These are phyloP conservation scores for Alternaria burnsii DNA, from an alignment of 2,329 filamentous ascomycete species.

Conservation along the genomic window DNA sequence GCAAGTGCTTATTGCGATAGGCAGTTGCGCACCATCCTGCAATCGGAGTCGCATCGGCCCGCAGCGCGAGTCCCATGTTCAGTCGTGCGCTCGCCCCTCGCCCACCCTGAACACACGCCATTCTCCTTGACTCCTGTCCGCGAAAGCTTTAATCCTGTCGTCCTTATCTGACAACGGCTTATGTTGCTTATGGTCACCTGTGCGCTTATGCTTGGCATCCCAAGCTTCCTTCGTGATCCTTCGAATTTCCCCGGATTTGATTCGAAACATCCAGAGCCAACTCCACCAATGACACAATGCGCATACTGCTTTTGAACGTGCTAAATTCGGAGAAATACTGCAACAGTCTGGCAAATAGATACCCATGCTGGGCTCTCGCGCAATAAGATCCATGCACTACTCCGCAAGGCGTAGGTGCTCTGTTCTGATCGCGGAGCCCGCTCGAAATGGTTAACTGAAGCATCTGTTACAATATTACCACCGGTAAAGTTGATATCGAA, in stretches of 20 bases:
- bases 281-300: neutral
- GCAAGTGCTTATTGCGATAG: too few species aligned
- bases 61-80: neutral
- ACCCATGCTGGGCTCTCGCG: neutral
- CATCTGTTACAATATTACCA: neutral
- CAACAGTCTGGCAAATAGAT: neutral
- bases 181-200: neutral
- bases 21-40: neutral
- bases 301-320: neutral
- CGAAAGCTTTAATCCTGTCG: neutral
- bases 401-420: slow-evolving; percentile 6
- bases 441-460: neutral
- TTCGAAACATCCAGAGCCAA: slow-evolving; percentile 1
- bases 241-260: slow-evolving; percentile 1
- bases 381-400: neutral
- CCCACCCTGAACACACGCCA: neutral
- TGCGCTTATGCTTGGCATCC: neutral
- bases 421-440: neutral
- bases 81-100: neutral
- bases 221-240: slow-evolving; percentile 1
- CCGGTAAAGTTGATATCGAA: neutral
- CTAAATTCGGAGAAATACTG: slow-evolving; percentile 1
- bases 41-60: neutral
- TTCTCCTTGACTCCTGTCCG: neutral
- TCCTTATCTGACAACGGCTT: neutral